Evolutionary conservation across 768 basidiomycete genomes (phyloP).

Genomic region (Pleurotus djamor): DNA sequence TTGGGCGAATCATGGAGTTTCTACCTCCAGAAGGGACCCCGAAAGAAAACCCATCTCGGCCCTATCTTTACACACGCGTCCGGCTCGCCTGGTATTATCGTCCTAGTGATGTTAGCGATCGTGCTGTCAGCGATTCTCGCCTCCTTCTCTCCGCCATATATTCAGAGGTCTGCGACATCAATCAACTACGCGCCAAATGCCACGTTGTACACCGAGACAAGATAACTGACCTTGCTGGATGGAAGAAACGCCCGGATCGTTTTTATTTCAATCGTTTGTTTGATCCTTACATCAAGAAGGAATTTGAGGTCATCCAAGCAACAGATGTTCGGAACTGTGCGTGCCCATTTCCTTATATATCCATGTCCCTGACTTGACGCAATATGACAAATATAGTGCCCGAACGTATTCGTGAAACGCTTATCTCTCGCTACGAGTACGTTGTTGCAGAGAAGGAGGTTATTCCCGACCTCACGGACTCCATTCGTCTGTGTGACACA

Average conservation of each 20-base stretch:
- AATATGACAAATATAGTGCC: conserved; percentile 53
- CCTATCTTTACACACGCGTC: conserved; percentile 76
- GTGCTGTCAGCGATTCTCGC: conserved; percentile 86
- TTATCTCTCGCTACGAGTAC: conserved; percentile 88
- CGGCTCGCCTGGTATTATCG: conserved; percentile 97
- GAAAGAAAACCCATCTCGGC: conserved; percentile 64
- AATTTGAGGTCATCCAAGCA: conserved; percentile 93
- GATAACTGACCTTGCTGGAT: conserved; percentile 87
- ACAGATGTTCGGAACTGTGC: conserved; percentile 86
- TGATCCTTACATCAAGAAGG: conserved; percentile 97
- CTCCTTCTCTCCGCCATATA: conserved; percentile 94
- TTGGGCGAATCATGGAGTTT: conserved; percentile 97
- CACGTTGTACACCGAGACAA: conserved; percentile 94
- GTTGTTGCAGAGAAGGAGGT: conserved; percentile 94
- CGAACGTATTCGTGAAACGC: conserved; percentile 71
- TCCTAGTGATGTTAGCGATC: conserved; percentile 92
- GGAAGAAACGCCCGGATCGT: conserved; percentile 92
- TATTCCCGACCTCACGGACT: conserved; percentile 86
- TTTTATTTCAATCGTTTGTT: conserved; percentile 97
- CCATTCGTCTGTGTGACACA: conserved; percentile 79
- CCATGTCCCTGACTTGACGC: not conserved
- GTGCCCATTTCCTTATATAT: conserved; percentile 26
- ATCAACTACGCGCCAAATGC: conserved; percentile 90
- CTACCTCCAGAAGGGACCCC: conserved; percentile 74
- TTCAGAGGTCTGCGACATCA: conserved; percentile 93